Percentiles rank a stretch among this genome's conserved stretches.
These are phyloP conservation scores for Pleomassaria siparia DNA, from an alignment of 2,329 filamentous ascomycete genomes.

Conservation along the genomic window DNA sequence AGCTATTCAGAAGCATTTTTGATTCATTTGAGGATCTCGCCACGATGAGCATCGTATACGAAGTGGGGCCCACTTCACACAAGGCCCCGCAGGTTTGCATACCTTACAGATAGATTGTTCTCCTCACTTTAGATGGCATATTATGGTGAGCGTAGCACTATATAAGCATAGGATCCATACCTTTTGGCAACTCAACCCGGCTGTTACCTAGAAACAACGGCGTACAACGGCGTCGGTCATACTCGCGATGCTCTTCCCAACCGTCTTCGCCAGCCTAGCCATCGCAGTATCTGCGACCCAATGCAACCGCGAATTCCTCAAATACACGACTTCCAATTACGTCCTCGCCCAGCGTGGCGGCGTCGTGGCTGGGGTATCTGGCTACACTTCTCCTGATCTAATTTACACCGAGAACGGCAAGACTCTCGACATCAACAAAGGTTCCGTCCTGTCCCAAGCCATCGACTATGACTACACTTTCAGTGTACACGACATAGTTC, in stretches of 20 bases:
- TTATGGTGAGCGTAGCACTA: too few relatives aligned
- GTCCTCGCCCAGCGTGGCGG: constrained; percentile 6
- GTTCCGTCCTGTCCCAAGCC: constrained; percentile 19
- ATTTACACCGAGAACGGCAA: constrained; percentile 23
- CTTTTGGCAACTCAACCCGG: too few relatives aligned
- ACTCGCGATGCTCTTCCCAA: neutral
- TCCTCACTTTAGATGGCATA: too few relatives aligned
- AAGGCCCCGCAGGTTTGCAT: neutral
- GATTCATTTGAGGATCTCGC: too few relatives aligned
- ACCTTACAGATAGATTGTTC: neutral
- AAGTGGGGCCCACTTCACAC: neutral
- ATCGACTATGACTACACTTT: constrained; percentile 19
- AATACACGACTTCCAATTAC: constrained; percentile 8
- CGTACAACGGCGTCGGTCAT: too few relatives aligned
- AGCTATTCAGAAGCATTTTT: too few relatives aligned
- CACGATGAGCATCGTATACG: neutral
- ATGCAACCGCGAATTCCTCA: constrained; percentile 11
- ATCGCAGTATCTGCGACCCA: constrained; percentile 4
- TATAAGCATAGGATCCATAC: too few relatives aligned
- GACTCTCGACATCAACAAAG: constrained; percentile 13
- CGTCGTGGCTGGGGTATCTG: neutral
- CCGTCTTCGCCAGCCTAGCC: neutral
- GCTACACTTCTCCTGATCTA: constrained; percentile 6
- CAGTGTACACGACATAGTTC: constrained; percentile 21
- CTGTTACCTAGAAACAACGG: too few relatives aligned